phyloP scores from a whole-genome alignment of 108 stramenopile species.

The Cyclotella baltica region DNA sequence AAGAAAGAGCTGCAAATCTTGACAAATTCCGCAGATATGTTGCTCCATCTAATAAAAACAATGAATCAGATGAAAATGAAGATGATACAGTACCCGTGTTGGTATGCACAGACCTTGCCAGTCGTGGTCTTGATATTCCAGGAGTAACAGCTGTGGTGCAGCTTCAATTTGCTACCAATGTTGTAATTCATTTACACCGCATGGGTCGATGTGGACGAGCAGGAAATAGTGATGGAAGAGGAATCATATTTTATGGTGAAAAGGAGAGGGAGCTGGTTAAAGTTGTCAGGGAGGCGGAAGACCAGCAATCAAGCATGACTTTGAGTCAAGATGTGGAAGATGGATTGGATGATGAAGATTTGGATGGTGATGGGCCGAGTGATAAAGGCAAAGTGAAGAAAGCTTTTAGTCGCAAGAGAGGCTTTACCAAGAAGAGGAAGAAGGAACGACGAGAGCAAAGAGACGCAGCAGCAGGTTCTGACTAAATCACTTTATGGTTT shows the following conservation, averaged over 20 bases:
- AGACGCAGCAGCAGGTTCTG: slow-evolving; percentile 23
- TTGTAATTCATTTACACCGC: slow-evolving; percentile 97
- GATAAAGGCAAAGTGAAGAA: slow-evolving; percentile 72
- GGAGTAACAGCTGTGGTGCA: slow-evolving; percentile 97
- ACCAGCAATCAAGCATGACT: slow-evolving; percentile 76
- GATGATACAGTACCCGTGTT: slow-evolving; percentile 84
- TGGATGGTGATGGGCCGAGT: slow-evolving; percentile 22
- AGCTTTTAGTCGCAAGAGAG: slow-evolving; percentile 89
- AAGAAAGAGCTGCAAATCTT: slow-evolving; percentile 85
- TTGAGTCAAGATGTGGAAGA: slow-evolving; percentile 71
- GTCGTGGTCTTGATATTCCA: slow-evolving; percentile 96
- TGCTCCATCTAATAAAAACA: slow-evolving; percentile 32
- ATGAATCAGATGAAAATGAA: slow-evolving; percentile 27
- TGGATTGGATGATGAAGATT: slow-evolving; percentile 59
- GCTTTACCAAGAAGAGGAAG: slow-evolving; percentile 88
- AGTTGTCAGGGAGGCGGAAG: slow-evolving; percentile 81
- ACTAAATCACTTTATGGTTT: neutral
- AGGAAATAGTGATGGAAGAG: slow-evolving; percentile 90
- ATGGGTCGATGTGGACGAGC: slow-evolving; percentile 98
- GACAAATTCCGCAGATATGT: slow-evolving; percentile 79
- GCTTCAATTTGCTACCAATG: slow-evolving; percentile 95
- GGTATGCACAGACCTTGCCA: slow-evolving; percentile 97
- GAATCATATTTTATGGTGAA: slow-evolving; percentile 91
- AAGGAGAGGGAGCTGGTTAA: slow-evolving; percentile 75
- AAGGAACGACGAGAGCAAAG: slow-evolving; percentile 62